Percentiles rank a stretch among this genome's conserved stretches.
Conservation (phyloP, 202 grass and related monocot species). For the Musa balbisiana region DNA sequence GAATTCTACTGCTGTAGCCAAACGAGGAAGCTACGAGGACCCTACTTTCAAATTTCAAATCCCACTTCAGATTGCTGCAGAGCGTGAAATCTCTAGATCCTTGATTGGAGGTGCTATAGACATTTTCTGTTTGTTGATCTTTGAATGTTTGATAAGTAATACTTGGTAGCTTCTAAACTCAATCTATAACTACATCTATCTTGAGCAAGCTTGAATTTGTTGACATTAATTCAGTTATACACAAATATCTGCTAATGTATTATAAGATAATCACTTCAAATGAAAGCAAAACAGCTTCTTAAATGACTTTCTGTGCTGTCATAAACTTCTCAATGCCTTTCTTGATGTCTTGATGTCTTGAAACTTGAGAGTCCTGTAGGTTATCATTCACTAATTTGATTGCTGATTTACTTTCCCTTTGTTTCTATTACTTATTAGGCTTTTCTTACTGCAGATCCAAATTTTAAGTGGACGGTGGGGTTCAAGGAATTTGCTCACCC, state of each 20-base stretch:
- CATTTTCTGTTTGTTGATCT: background rate
- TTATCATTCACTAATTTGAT: background rate
- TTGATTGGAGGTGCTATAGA: conserved; percentile 58
- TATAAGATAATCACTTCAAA: too few species aligned
- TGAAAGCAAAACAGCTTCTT: too few species aligned
- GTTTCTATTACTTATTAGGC: background rate
- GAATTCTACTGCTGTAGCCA: conserved; percentile 76
- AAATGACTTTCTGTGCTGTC: background rate
- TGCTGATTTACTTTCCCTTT: background rate
- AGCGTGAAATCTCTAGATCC: conserved; percentile 92
- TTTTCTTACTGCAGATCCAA: conserved; percentile 52
- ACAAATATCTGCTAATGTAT: too few species aligned
- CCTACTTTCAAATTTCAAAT: conserved; percentile 99
- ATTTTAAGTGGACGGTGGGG: conserved; percentile 79
- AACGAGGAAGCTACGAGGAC: conserved; percentile 78
- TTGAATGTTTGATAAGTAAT: background rate
- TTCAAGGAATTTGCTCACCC: conserved; percentile 97
- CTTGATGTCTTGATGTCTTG: background rate
- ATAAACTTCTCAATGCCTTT: background rate
- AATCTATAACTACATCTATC: too few species aligned
- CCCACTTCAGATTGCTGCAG: conserved; percentile 94
- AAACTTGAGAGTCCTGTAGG: background rate
- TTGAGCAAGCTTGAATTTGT: too few species aligned
- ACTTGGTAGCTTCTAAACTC: background rate
- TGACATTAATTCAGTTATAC: too few species aligned